phyloP scores from a whole-genome alignment of 176 grass and related monocot species.

The Bothriochloa decipiens region DNA sequence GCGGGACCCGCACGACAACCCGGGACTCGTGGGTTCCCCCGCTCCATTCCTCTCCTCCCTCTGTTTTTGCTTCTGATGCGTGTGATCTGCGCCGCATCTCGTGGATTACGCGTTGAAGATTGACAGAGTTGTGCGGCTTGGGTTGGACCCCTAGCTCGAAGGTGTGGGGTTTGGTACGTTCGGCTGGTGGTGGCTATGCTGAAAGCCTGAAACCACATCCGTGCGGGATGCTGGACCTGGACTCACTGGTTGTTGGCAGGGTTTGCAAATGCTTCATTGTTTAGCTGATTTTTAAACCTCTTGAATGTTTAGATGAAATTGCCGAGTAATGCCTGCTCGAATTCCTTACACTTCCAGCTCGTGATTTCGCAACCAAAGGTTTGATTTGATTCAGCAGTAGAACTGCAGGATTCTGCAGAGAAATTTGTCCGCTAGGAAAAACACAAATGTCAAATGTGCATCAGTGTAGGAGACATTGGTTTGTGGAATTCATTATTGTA shows the following conservation, averaged over 20 bases:
- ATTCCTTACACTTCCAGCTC: neutral
- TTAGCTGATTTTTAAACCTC: neutral
- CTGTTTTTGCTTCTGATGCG: neutral
- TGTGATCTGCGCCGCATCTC: conserved; percentile 9
- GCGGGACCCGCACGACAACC: conserved; percentile 64
- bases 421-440: conserved; percentile 1
- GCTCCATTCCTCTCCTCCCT: neutral
- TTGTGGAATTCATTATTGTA: neutral
- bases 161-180: neutral
- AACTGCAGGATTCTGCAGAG: conserved; percentile 12
- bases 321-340: neutral
- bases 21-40: conserved; percentile 56
- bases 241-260: neutral
- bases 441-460: neutral
- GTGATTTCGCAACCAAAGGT: neutral
- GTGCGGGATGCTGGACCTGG: conserved; percentile 5
- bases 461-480: neutral
- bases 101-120: neutral
- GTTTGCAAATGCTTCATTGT: neutral
- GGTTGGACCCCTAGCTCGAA: neutral
- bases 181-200: neutral
- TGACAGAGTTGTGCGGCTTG: neutral
- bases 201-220: neutral
- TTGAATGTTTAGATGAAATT: neutral
- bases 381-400: neutral